These are phyloP conservation scores for Trypethelium eluteriae DNA, from an alignment of 495 filamentous ascomycete species.

Conservation along the genomic window DNA sequence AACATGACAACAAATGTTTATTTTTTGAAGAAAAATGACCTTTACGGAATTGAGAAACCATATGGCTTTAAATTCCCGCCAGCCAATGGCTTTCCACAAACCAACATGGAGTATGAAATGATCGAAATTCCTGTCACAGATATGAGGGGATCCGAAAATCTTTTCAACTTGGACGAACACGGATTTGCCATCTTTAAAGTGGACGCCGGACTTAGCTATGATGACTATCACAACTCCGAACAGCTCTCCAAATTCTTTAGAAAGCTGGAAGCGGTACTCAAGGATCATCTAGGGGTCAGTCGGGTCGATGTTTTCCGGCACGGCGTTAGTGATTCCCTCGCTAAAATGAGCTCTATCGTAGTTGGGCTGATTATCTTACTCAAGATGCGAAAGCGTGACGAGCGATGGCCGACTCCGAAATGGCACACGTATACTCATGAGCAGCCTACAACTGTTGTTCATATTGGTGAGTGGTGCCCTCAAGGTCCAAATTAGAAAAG, in stretches of 20 bases:
- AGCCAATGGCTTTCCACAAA: background rate
- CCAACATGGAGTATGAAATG: background rate
- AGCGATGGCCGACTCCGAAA: slow-evolving; percentile 11
- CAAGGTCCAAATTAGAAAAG: too few species aligned
- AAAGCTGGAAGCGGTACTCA: slow-evolving; percentile 13
- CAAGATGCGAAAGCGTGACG: background rate
- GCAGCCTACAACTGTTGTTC: slow-evolving; percentile 17
- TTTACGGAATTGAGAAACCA: background rate
- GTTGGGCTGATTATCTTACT: background rate
- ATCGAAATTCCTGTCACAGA: background rate
- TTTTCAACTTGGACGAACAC: background rate
- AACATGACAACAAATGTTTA: background rate
- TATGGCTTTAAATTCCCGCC: background rate
- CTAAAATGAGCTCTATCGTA: background rate
- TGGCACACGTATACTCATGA: slow-evolving; percentile 15
- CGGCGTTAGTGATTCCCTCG: slow-evolving; percentile 1
- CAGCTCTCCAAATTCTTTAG: slow-evolving; percentile 12
- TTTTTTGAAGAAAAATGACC: background rate
- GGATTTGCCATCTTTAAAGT: background rate
- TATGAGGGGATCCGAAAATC: background rate
- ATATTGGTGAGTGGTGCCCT: slow-evolving; percentile 14
- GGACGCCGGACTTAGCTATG: slow-evolving; percentile 8
- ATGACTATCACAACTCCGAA: slow-evolving; percentile 13
- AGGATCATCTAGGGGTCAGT: background rate
- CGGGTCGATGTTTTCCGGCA: slow-evolving; percentile 14